Evolutionary conservation across 441 rosid species (phyloP).

Genomic region (Gossypium lobatum): DNA sequence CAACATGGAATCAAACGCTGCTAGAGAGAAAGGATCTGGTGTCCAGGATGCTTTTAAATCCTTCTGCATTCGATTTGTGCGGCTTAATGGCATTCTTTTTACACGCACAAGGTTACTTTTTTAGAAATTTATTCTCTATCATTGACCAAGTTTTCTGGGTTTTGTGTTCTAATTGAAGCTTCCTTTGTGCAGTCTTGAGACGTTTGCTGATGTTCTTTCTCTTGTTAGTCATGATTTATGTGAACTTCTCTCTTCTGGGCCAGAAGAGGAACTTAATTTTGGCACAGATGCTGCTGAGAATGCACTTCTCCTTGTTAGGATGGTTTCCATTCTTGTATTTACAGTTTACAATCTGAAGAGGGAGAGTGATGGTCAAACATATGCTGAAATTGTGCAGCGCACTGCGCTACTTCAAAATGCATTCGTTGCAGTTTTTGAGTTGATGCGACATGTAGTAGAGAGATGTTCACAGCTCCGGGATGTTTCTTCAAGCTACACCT

Average conservation of each 20-base stretch:
- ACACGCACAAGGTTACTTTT: constrained; percentile 72
- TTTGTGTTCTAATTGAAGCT: neutral
- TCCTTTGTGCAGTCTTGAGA: constrained; percentile 70
- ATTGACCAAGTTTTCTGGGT: neutral
- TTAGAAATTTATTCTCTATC: neutral
- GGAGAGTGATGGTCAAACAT: constrained; percentile 75
- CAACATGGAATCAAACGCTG: constrained; percentile 33
- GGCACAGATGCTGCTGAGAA: constrained; percentile 62
- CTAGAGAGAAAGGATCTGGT: constrained; percentile 40
- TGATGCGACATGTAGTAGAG: constrained; percentile 54
- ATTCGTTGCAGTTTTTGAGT: constrained; percentile 61
- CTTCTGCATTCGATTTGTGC: constrained; percentile 74
- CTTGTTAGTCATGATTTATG: constrained; percentile 49
- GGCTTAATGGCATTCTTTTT: constrained; percentile 83
- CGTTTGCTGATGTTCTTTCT: constrained; percentile 68
- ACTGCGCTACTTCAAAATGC: constrained; percentile 78
- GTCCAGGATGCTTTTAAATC: constrained; percentile 43
- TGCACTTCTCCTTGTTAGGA: constrained; percentile 61
- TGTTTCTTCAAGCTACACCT: constrained; percentile 64
- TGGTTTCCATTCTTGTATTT: constrained; percentile 63
- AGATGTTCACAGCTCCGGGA: constrained; percentile 57
- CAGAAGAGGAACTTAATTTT: constrained; percentile 56
- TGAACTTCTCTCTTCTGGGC: constrained; percentile 64
- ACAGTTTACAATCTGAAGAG: constrained; percentile 63
- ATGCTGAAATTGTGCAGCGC: constrained; percentile 88